phyloP scores from a whole-genome alignment of 192 early-diverging fungal genomes.

The Thamnidium elegans region DNA sequence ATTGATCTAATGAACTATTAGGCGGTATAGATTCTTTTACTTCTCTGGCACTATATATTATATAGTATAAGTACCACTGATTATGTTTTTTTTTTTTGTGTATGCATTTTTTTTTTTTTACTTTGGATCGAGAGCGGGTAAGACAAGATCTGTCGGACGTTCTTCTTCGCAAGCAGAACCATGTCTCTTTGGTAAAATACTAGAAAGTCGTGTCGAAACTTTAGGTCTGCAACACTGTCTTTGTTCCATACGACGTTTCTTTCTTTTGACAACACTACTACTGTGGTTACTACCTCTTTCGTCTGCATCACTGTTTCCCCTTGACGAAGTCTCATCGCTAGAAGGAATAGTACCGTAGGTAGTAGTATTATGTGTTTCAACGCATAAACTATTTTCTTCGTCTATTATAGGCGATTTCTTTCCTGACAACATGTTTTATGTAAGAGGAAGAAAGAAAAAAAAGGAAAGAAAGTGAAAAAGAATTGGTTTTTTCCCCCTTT shows the following conservation, averaged over 20 bases:
- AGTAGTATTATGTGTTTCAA: background rate
- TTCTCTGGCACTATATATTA: slow-evolving; percentile 18
- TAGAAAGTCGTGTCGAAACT: slow-evolving; percentile 7
- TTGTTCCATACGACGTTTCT: slow-evolving; percentile 7
- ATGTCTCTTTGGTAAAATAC: background rate
- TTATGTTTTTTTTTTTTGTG: background rate
- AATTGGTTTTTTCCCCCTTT: no score
- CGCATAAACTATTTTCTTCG: background rate
- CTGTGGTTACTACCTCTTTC: background rate
- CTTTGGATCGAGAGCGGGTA: slow-evolving; percentile 28
- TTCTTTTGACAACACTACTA: slow-evolving; percentile 9
- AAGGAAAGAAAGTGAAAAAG: no score
- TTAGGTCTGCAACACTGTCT: slow-evolving; percentile 7
- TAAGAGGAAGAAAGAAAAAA: background rate
- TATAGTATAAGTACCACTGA: no score
- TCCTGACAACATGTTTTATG: background rate
- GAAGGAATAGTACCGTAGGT: background rate
- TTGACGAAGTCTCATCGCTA: background rate
- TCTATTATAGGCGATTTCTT: background rate
- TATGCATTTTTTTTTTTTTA: background rate
- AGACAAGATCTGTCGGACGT: slow-evolving; percentile 3
- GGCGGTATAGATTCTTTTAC: slow-evolving; percentile 18
- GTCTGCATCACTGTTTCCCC: slow-evolving; percentile 19
- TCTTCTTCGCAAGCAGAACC: background rate
- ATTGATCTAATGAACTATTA: slow-evolving; percentile 15